Evolutionary conservation across 1,284 basidiomycete species (phyloP).

Genomic region (Stereum hirsutum): DNA sequence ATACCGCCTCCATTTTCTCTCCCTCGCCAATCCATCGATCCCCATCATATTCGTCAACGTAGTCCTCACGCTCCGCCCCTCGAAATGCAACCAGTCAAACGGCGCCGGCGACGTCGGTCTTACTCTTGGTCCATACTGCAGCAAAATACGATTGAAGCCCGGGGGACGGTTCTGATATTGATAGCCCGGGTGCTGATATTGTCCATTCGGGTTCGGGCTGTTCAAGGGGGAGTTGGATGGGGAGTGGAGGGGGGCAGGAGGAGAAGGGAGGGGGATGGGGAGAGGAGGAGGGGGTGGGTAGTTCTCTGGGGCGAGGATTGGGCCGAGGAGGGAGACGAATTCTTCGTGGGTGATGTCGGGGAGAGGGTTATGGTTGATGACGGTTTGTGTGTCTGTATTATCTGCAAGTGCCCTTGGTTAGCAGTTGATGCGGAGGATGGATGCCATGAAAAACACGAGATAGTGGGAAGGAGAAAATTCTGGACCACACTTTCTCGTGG

Average conservation of each 20-base stretch:
- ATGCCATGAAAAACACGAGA: too few species aligned
- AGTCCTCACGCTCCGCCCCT: slow-evolving; percentile 66
- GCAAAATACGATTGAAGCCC: too few species aligned
- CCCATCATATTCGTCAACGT: slow-evolving; percentile 69
- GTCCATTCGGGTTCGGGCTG: slow-evolving; percentile 13
- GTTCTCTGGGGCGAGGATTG: slow-evolving; percentile 70
- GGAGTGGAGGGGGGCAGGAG: slow-evolving; percentile 19
- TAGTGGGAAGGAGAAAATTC: too few species aligned
- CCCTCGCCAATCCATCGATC: slow-evolving; percentile 66
- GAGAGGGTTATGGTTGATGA: slow-evolving; percentile 78
- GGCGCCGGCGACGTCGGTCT: slow-evolving; percentile 31
- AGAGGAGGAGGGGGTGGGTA: slow-evolving; percentile 27
- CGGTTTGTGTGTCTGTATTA: slow-evolving; percentile 51
- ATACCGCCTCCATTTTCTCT: slow-evolving; percentile 70
- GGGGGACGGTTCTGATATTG: too few species aligned
- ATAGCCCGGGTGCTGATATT: slow-evolving; percentile 21
- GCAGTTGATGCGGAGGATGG: too few species aligned
- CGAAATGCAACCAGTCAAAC: slow-evolving; percentile 79
- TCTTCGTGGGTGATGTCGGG: slow-evolving; percentile 80
- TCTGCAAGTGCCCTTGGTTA: too few species aligned
- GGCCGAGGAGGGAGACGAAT: slow-evolving; percentile 68
- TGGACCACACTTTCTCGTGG: too few species aligned
- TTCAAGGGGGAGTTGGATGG: slow-evolving; percentile 15
- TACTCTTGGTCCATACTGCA: slow-evolving; percentile 43
- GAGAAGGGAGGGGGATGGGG: slow-evolving; percentile 12